Evolutionary conservation across 768 basidiomycete species (phyloP).

Genomic region (Pilatotrama ljubarskyi): DNA sequence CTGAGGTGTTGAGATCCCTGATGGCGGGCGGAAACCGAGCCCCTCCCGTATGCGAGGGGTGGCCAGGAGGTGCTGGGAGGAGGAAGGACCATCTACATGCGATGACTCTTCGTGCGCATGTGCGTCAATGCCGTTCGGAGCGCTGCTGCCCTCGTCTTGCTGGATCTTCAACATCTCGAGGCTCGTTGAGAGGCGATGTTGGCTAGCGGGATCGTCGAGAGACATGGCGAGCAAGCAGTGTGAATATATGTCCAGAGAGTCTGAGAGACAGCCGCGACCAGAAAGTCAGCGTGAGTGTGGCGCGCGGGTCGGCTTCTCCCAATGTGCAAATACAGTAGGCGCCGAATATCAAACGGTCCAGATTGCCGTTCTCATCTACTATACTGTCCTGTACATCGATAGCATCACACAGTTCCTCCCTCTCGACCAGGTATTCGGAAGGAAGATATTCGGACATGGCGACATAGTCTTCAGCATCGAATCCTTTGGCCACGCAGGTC

Average conservation of each 20-base stretch:
- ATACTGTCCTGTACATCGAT: no score
- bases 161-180: constrained; percentile 47
- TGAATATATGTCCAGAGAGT: not conserved
- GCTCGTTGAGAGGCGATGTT: constrained; percentile 45
- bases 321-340: not conserved
- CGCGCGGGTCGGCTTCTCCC: not conserved
- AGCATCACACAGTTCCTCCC: no score
- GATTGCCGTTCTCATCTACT: no score
- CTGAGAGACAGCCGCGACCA: not conserved
- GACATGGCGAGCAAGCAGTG: constrained; percentile 22
- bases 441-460: no score
- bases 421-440: no score
- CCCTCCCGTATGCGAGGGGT: constrained; percentile 60
- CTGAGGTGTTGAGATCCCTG: constrained; percentile 66
- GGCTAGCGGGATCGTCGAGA: constrained; percentile 27
- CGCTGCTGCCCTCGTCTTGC: constrained; percentile 12
- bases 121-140: constrained; percentile 10
- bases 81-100: constrained; percentile 1
- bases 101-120: constrained; percentile 11
- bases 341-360: not conserved
- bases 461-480: no score
- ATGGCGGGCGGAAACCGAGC: constrained; percentile 77
- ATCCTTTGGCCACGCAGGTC: no score
- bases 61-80: constrained; percentile 12
- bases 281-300: not conserved